Evolutionary conservation across 345 rosid genomes (phyloP), one percentile per base, ranked within the genome.

Genomic region (Arabidopsis thaliana): DNA sequence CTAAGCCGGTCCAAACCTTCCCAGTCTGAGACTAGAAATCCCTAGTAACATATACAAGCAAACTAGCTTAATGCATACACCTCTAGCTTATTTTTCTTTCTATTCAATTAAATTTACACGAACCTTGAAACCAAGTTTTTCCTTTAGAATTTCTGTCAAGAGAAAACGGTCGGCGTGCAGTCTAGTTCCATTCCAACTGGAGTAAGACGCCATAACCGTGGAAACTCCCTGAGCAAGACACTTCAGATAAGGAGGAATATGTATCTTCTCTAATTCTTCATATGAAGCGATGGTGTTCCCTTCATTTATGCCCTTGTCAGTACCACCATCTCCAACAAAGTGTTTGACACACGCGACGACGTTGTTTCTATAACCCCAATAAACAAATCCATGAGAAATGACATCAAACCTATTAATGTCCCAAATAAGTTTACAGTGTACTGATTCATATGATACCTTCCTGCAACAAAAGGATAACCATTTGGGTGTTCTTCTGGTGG

Each of bases 311-410:
- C 96, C 98, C 57, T 68, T 74, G 34, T 88, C 84, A 0, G 98
- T 94, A 51, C 98, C 97, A 55, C 97, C 97, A 81, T 94, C 97
- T 82, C 97, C 98, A 67, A 89, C 98, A 83, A 94, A 94, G 83
- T 94, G 98, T 78, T 94, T 91, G 42, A 95, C 97, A 50, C 97
- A 94, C 5, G 98, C 97, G 59, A 89, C 82, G 0, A 93, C 87
- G 33, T 89, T 88, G 71, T 87, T 81, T 59, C 97, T 93, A 51
- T 40, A 6, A 58, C 25, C 16, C 16, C 28, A 64, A 34, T 36
- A 7, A 75, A 42, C 8, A 68, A 49, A 23, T 36, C 14, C 34
- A 41, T 50, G 33, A 58, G 46, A 23, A 8, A 61, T 42, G 40
- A 4, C 3, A 16, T 9, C 9, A 68, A 23, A 8, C 7, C 33